Evolutionary conservation across 306 rosid species (phyloP), one percentile per base, ranked within the genome.

Genomic region (Styphnolobium japonicum): DNA sequence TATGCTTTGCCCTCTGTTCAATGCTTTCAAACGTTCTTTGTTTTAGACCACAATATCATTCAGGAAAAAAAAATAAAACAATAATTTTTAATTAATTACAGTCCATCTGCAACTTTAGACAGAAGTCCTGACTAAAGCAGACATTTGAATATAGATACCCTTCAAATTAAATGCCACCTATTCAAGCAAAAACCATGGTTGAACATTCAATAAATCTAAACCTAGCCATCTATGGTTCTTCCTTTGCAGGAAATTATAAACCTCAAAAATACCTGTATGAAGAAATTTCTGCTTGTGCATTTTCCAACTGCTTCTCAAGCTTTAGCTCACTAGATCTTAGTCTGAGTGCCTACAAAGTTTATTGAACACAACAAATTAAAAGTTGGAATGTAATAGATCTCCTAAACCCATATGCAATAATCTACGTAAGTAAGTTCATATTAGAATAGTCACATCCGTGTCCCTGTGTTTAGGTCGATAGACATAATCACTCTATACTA

Each of bases 291-390:
- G 92, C 94, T 78, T 91, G 84, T 51, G 91, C 81, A 67, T 84
- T 93, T 87, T 96, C 93, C 91, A 93, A 80, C 85, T 89, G 94
- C 86, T 93, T 96, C 89, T 88, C 93, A 76, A 93, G 93, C 93
- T 90, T 96, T 80, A 96, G 82, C 88, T 93, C 99, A 73, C 80
- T 91, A 62, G 99, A 96, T 84, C 98, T 89, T 78, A 96, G 81
- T 85, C 89, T 91, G 66, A 96, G 94, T 70, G 99, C 96, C 99
- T 96, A 85, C 42, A 81, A 70, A 52, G 68, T 45, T 83, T 60
- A 69, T 76, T 48, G 76, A 78, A 80, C 31, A 84, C 36, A 52
- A 46, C 29, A 51, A 48, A 69, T 83, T 23, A 58, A 56, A 76
- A 64, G 14, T 60, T 65, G 27, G 18, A 71, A 49, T 71, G 74